phyloP scores from a whole-genome alignment of 768 basidiomycete genomes.

The Kwoniella dejecticola region DNA sequence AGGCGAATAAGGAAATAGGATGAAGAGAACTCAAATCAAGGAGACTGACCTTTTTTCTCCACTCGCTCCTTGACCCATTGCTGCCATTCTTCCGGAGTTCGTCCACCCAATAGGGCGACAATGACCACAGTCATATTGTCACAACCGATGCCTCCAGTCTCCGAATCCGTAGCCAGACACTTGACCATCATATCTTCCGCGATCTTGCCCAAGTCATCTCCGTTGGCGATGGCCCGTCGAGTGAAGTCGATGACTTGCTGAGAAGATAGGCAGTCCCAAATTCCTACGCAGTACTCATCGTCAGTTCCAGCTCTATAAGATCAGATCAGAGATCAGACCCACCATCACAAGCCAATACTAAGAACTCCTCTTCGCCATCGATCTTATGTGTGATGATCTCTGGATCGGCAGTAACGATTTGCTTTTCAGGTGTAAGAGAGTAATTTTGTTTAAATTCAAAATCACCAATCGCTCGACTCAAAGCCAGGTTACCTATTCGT shows the following conservation, averaged over 20 bases:
- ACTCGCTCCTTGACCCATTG: constrained; percentile 83
- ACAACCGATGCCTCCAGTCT: constrained; percentile 91
- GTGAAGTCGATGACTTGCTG: constrained; percentile 91
- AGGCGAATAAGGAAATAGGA: too few relatives aligned
- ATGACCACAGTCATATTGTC: constrained; percentile 99
- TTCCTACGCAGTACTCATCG: constrained; percentile 68
- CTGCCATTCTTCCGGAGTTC: constrained; percentile 90
- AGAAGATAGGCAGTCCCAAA: constrained; percentile 95
- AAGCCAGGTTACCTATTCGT: constrained; percentile 80
- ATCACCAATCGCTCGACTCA: constrained; percentile 93
- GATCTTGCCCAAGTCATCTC: constrained; percentile 76
- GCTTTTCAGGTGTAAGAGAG: constrained; percentile 75
- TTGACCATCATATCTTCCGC: constrained; percentile 86
- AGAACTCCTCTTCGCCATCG: constrained; percentile 88
- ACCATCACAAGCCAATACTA: constrained; percentile 98
- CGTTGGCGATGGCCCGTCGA: constrained; percentile 75
- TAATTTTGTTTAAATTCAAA: constrained; percentile 98
- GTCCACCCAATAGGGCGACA: constrained; percentile 80
- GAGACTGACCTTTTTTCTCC: constrained; percentile 59
- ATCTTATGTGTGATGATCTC: constrained; percentile 81
- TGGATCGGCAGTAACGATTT: constrained; percentile 93
- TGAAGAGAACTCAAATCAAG: too few relatives aligned
- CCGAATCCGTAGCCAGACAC: constrained; percentile 91
- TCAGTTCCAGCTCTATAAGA: too few relatives aligned
- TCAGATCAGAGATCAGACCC: constrained; percentile 19